Evolutionary conservation across 1,284 basidiomycete genomes (phyloP).

Genomic region (Cerrena zonata): DNA sequence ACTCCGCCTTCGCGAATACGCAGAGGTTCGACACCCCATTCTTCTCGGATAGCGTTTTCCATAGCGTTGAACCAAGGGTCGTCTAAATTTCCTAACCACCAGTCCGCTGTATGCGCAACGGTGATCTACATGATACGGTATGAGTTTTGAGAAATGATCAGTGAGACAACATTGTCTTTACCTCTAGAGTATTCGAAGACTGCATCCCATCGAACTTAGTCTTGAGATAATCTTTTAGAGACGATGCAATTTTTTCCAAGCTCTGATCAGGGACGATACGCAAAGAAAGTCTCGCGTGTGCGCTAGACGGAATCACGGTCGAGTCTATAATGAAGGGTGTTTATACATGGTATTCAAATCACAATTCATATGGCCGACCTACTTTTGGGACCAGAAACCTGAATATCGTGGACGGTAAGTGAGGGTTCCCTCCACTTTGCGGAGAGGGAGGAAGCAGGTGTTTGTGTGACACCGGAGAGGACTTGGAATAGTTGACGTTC

Average conservation of each 20-base stretch:
- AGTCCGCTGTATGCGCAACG: constrained; percentile 83
- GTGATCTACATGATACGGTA: constrained; percentile 59
- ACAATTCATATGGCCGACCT: constrained; percentile 20
- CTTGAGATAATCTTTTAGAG: constrained; percentile 58
- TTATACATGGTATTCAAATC: no score
- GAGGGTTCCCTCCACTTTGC: constrained; percentile 78
- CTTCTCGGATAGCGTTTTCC: constrained; percentile 73
- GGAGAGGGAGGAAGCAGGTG: constrained; percentile 59
- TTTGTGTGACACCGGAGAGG: constrained; percentile 63
- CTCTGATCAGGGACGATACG: constrained; percentile 93
- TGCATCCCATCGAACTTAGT: constrained; percentile 55
- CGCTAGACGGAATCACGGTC: constrained; percentile 81
- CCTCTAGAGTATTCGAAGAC: constrained; percentile 71
- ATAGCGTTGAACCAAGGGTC: constrained; percentile 81
- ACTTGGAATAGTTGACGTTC: constrained; percentile 66
- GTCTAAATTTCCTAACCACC: constrained; percentile 90
- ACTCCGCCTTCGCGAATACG: constrained; percentile 92
- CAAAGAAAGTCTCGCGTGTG: constrained; percentile 77
- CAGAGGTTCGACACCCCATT: constrained; percentile 81
- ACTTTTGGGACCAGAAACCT: constrained; percentile 74
- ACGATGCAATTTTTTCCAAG: constrained; percentile 61
- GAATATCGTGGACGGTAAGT: constrained; percentile 66
- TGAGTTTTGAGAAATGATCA: no score
- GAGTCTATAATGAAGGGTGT: no score
- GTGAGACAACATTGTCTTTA: no score